Base-by-base conservation (phyloP, 108 stramenopile species). In the Nitzschia inconspicua region DNA sequence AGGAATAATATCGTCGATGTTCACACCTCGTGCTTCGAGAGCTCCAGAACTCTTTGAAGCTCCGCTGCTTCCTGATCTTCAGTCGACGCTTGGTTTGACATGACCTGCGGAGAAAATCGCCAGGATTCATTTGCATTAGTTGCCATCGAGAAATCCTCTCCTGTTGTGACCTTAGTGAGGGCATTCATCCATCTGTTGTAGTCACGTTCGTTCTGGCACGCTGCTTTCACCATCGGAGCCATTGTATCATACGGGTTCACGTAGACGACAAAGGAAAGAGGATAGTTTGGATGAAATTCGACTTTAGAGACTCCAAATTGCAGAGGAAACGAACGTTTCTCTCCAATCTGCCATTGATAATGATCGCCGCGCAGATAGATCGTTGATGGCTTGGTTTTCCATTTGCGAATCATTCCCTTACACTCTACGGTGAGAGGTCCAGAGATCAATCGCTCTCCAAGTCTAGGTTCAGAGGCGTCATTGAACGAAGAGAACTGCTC, bases 181-280 rank as follows among this genome's bases (percentile, higher is more conserved):
- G 67, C 74, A 4, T 20, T 25, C 71, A 78, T 78, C 79, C 79
- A 80, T 1, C 49, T 37, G 5, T 67, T 31, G 25, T 74, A 76
- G n/a, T 75, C 71, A 1, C 46, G 44, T 26, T 68, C 71, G 16
- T 39, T 50, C 30, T 47, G 50, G 26, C 75, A 66, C 14, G 68
- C 72, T 6, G 68, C 74, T 26, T 54, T 47, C 14, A 80, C 35
- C 8, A 80, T 66, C 4, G 75, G 74, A 18, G 70, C 65, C 9
- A 18, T 53, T 10, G 59, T 22, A 50, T 68, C 56, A 13, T 23
- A 54, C 0, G 71, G 74, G 51, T 75, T 58, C 31, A 70, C 43
- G n/a, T 60, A 53, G 10, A 80, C 55, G 9, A 48, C 52, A 44
- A 80, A 76, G 8, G 68, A 35, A 50, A 70, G 59, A 0, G 67